Evolutionary conservation across 495 filamentous ascomycete species (phyloP), one percentile per base, ranked within the genome.

Genomic region (Penicillium robsamsonii): DNA sequence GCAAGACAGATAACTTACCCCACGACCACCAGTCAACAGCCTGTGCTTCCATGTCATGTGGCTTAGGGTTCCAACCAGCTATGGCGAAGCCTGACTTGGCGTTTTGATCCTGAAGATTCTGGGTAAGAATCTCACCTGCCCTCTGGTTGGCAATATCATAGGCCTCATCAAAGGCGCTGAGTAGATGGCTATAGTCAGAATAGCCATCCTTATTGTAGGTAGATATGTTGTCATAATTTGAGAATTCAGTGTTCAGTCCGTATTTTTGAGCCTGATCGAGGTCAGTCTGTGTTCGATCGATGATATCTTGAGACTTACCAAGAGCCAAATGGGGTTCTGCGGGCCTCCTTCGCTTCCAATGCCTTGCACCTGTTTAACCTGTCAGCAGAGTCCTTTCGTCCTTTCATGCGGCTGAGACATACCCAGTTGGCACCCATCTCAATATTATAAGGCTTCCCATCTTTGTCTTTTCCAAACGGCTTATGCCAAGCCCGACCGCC

Each of bases 401-500:
- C 29, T 24, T 20, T 1, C 6, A 30, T 24, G 13, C 22, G 7
- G 35, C 18, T 47, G 13, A 38, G 0, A 31, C 29, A 20, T 71
- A 77, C 83, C 86, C 86, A 89, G 56, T 89, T 89, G 9, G 85
- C 86, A 10, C 86, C 86, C 15, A 85, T 70, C 64, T 89, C 86
- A n/a, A 89, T 71, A 1, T 69, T 75, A 67, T 84, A 87, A 4
- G 83, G 80, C 1, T 79, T 75, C 0, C 82, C 81, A 46, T 74
- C 56, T 13, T 67, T 46, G n/a, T 72, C 63, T 40, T 70, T 64
- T 7, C 88, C 87, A 64, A 92, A 89, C 0, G 68, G 75, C 0
- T 80, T 80, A 54, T 81, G 72, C 49, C 70, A 68, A 27, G 81
- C 79, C 43, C 87, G 78, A 48, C 87, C 86, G 9, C 86, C 87